These are phyloP conservation scores for Licmophora abbreviata DNA, from an alignment of 108 stramenopile species.

Conservation along the genomic window DNA sequence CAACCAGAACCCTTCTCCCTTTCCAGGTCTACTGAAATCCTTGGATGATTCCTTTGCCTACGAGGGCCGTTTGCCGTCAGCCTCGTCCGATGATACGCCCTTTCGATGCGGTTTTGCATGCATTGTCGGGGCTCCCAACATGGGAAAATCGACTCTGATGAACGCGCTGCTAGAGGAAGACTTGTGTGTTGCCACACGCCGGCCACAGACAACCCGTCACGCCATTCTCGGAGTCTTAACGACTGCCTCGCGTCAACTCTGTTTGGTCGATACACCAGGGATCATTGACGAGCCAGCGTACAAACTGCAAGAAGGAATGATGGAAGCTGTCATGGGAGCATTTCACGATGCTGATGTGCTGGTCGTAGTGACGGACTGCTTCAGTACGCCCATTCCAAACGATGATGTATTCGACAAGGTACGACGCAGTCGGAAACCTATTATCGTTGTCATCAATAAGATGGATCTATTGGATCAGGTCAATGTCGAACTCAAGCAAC, in stretches of 20 bases:
- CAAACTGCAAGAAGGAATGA: slow-evolving; percentile 81
- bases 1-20: too few species aligned
- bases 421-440: slow-evolving; percentile 29
- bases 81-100: slow-evolving; percentile 10
- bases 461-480: slow-evolving; percentile 59
- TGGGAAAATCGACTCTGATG: slow-evolving; percentile 87
- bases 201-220: slow-evolving; percentile 90
- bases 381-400: slow-evolving; percentile 58
- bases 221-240: slow-evolving; percentile 81
- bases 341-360: slow-evolving; percentile 67
- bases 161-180: slow-evolving; percentile 73
- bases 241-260: slow-evolving; percentile 58
- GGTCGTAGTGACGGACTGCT: slow-evolving; percentile 79
- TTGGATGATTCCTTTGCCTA: slow-evolving; percentile 13
- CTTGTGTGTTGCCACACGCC: slow-evolving; percentile 70
- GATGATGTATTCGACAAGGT: slow-evolving; percentile 53
- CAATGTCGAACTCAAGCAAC: slow-evolving; percentile 11
- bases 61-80: slow-evolving; percentile 11
- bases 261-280: slow-evolving; percentile 86
- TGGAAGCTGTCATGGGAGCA: slow-evolving; percentile 73
- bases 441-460: slow-evolving; percentile 87
- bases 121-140: slow-evolving; percentile 84
- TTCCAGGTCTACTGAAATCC: neutral
- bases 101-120: slow-evolving; percentile 59
- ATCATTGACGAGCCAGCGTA: slow-evolving; percentile 76